Conservation (phyloP, 495 filamentous ascomycete genomes). For the Achaetomiella virescens region DNA sequence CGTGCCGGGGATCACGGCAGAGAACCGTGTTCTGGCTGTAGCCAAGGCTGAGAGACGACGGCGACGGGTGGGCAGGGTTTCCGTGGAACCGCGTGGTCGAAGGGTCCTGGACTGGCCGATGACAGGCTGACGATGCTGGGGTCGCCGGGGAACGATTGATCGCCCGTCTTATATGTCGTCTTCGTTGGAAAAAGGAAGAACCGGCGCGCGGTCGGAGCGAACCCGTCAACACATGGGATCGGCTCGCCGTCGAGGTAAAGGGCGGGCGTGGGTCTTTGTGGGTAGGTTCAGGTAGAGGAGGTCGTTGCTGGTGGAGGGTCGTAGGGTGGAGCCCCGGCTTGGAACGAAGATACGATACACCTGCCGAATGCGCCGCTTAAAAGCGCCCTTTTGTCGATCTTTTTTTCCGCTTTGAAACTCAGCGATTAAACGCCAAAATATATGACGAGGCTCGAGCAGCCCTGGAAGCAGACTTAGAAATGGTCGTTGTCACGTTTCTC, state of each 20-base stretch:
- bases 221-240: conserved; percentile 3
- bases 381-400: no score
- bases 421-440: no score
- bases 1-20: conserved; percentile 8
- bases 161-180: background rate
- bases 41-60: background rate
- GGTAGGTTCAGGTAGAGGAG: background rate
- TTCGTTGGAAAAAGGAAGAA: background rate
- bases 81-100: background rate
- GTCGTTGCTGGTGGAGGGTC: conserved; percentile 2
- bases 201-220: background rate
- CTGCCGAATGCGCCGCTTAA: no score
- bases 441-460: no score
- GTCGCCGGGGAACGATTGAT: background rate
- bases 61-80: background rate
- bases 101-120: background rate
- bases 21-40: background rate
- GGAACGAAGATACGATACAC: background rate
- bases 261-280: background rate
- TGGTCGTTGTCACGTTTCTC: background rate
- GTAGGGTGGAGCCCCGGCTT: background rate
- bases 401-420: no score
- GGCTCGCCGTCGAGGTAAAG: background rate
- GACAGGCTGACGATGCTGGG: background rate
- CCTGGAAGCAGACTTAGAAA: no score